A percentile compares a stretch with the other conserved stretches of the same genome.
These are phyloP conservation scores for Tuber calosporum DNA, from an alignment of 495 filamentous ascomycete species.

Conservation along the genomic window DNA sequence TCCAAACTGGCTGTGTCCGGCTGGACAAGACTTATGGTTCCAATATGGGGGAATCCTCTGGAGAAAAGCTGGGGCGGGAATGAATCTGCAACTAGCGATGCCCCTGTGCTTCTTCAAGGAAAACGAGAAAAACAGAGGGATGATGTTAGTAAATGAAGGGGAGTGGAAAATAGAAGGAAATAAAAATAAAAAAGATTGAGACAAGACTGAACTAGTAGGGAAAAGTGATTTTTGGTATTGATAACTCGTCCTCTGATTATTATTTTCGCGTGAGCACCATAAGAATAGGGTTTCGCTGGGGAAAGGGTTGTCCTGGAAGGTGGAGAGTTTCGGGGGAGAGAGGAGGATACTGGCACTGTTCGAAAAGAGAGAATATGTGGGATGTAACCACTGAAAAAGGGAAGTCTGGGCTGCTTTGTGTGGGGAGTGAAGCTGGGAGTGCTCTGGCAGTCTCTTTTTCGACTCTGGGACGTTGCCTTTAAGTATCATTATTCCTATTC, in stretches of 20 bases:
- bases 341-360: not conserved
- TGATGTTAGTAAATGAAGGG: not conserved
- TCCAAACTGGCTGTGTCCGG: not conserved
- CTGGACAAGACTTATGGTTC: not conserved
- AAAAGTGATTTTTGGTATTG: not conserved
- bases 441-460: not conserved
- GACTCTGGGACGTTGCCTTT: not conserved
- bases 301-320: not conserved
- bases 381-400: not conserved
- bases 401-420: not conserved
- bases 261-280: not conserved
- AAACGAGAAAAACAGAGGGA: not conserved
- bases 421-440: not conserved
- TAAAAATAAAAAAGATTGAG: not conserved
- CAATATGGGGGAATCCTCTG: not conserved
- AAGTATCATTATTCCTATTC: no score
- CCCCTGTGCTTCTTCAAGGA: not conserved
- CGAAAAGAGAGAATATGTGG: not conserved
- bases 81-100: not conserved
- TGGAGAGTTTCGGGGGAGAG: not conserved
- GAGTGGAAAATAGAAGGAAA: not conserved
- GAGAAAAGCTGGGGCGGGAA: not conserved
- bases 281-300: not conserved
- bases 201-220: not conserved
- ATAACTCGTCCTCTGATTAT: not conserved